These are phyloP conservation scores for Xylogone sp. DNA, from an alignment of 2,329 filamentous ascomycete genomes.

Conservation along the genomic window DNA sequence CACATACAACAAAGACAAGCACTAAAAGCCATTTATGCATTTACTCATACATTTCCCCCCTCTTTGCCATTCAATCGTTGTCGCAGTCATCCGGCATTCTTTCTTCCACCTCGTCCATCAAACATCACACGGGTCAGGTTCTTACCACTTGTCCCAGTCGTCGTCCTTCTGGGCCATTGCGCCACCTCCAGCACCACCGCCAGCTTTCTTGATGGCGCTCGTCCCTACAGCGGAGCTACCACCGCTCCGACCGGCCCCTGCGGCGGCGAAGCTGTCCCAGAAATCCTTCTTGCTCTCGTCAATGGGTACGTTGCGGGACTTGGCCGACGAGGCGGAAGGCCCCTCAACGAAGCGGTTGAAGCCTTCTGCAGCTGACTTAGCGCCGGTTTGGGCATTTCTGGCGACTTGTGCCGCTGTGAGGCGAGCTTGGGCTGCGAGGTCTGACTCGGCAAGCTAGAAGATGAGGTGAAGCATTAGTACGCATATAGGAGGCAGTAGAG, in stretches of 20 bases:
- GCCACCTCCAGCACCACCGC: conserved; percentile 6
- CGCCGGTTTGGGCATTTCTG: conserved; percentile 63
- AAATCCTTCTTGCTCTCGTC: conserved; percentile 74
- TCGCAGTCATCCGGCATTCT: conserved; percentile 59
- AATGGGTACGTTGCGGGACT: conserved; percentile 36
- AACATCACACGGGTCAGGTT: too few species aligned
- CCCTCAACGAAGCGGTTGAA: conserved; percentile 89
- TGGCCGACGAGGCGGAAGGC: conserved; percentile 31
- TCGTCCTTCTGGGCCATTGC: conserved; percentile 2
- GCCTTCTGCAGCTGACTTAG: conserved; percentile 71
- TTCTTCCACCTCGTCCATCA: conserved; percentile 35
- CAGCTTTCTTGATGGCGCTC: conserved; percentile 25
- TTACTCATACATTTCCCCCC: neutral
- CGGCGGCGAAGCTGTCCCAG: conserved; percentile 83
- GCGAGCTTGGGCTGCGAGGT: conserved; percentile 66
- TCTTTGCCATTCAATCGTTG: conserved; percentile 41
- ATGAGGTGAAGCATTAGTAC: conserved; percentile 19
- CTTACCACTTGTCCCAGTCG: conserved; percentile 9
- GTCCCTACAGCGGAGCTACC: conserved; percentile 23
- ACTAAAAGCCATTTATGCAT: neutral
- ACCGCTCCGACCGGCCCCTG: conserved; percentile 11
- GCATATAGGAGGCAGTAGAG: conserved; percentile 1
- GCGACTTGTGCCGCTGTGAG: conserved; percentile 62
- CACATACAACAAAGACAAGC: neutral
- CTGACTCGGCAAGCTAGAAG: conserved; percentile 70